Evolutionary conservation across 1,284 basidiomycete genomes (phyloP).

Genomic region (Irpex sp.): DNA sequence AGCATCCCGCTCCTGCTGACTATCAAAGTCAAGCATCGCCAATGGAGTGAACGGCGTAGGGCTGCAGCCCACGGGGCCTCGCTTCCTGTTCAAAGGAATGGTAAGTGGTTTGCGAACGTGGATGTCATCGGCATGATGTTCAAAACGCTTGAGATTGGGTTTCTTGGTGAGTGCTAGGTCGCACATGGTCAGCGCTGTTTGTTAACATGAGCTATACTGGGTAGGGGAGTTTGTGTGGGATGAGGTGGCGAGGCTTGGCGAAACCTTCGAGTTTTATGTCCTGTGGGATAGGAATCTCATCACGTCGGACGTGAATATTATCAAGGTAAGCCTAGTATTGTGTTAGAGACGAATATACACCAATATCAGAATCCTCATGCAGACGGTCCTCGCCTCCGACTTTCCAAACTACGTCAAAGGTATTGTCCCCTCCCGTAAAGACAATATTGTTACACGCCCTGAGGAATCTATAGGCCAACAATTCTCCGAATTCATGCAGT

Average conservation of each 20-base stretch:
- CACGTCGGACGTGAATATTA: slow-evolving; percentile 19
- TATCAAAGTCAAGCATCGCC: no score
- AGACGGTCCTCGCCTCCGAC: slow-evolving; percentile 22
- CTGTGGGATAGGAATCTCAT: slow-evolving; percentile 18
- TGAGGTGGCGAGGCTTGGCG: slow-evolving; percentile 13
- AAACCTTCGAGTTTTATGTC: slow-evolving; percentile 13
- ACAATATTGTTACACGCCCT: neutral
- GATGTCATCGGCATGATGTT: no score
- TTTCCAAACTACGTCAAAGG: slow-evolving; percentile 22
- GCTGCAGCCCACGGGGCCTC: no score
- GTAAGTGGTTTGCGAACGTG: no score
- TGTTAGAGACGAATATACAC: neutral
- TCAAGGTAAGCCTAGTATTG: slow-evolving; percentile 17
- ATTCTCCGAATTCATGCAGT: slow-evolving; percentile 25
- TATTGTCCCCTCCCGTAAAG: neutral
- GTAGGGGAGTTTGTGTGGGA: slow-evolving; percentile 19
- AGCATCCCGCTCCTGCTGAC: no score
- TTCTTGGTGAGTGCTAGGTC: no score
- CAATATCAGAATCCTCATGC: neutral
- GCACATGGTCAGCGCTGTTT: no score
- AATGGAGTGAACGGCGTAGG: no score
- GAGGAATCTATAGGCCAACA: slow-evolving; percentile 18
- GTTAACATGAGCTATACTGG: no score
- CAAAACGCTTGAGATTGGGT: no score
- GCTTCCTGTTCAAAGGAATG: no score